These are phyloP conservation scores for Whalleya microplaca DNA, from an alignment of 2,329 filamentous ascomycete species.

Conservation along the genomic window DNA sequence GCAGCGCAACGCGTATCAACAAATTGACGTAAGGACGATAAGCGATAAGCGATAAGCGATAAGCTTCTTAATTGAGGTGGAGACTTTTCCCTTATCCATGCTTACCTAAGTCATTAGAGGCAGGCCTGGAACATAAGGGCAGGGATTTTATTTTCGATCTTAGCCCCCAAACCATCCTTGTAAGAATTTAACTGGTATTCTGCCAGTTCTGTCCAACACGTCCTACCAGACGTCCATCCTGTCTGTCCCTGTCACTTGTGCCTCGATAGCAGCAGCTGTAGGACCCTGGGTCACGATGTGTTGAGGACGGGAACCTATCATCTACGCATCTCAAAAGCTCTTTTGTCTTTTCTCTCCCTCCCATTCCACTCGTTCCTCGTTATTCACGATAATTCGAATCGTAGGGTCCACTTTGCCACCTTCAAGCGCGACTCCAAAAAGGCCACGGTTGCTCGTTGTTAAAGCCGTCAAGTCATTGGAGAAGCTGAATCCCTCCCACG, in stretches of 20 bases:
- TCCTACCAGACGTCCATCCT: neutral
- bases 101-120: too few species aligned
- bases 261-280: slow-evolving; percentile 9
- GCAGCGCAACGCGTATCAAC: neutral
- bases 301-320: slow-evolving; percentile 8
- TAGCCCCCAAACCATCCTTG: neutral
- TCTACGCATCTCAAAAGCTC: neutral
- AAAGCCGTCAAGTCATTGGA: slow-evolving; percentile 10
- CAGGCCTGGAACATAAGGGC: too few species aligned
- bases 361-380: slow-evolving; percentile 10
- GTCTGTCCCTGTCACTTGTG: neutral
- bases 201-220: slow-evolving; percentile 17
- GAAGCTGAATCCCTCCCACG: slow-evolving; percentile 5
- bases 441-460: slow-evolving; percentile 32
- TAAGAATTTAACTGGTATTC: neutral
- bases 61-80: neutral
- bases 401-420: slow-evolving; percentile 21
- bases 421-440: slow-evolving; percentile 19
- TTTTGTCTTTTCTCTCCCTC: slow-evolving; percentile 8
- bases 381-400: slow-evolving; percentile 10
- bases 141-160: neutral
- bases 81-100: neutral
- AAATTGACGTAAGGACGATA: too few species aligned
- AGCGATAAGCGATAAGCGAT: too few species aligned
- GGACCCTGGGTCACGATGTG: slow-evolving; percentile 18